Evolutionary conservation across 2,329 filamentous ascomycete species (phyloP), one percentile per base, ranked within the genome.

Genomic region (Microcyclosporella mali): DNA sequence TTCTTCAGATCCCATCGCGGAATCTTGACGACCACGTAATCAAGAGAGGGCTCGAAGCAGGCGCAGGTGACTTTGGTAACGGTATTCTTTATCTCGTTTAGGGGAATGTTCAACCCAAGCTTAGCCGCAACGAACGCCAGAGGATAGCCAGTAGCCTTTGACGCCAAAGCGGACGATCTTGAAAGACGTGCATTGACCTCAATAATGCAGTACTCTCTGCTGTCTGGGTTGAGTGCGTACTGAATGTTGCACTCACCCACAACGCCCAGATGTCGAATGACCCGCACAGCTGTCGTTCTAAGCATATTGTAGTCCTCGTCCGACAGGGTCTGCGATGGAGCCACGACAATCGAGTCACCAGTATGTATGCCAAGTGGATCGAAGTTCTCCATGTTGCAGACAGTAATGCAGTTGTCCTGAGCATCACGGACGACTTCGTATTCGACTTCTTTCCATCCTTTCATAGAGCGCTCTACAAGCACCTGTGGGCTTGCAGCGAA

Each of bases 301-400:
- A 98, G 79, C 92, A 97, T 97, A 70, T 97, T 95, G 74, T 97
- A 98, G 67, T 98, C 92, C 64, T 95, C 88, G 48, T 98, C 90
- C 2, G 88, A 95, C 15, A 98, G 74, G 0, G 92, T 98, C 68
- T 97, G 92, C 3, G 90, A 97, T 31, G 92, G 92, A 7, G 92
- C 92, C 35, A 98, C 92, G 40, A 98, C 92, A 54, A 98, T 95
- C 10, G 90, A 97, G 64, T 98, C 92, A 66, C 92, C 92, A 2
- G 92, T 98, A 63, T 97, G 92, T 51, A 97, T 97, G 59, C 92
- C 92, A 1, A 98, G 81, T 42, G 92, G 92, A 66, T 98, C 92
- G 61, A 98, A 98, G 71, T 98, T 98, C 72, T 98, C 92, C 92
- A 98, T 97, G 73, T 98, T 98, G 68, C 92, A 98, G 49, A 98